phyloP scores from a whole-genome alignment of 148 eudicot species.

The Pharnaceum exiguum region DNA sequence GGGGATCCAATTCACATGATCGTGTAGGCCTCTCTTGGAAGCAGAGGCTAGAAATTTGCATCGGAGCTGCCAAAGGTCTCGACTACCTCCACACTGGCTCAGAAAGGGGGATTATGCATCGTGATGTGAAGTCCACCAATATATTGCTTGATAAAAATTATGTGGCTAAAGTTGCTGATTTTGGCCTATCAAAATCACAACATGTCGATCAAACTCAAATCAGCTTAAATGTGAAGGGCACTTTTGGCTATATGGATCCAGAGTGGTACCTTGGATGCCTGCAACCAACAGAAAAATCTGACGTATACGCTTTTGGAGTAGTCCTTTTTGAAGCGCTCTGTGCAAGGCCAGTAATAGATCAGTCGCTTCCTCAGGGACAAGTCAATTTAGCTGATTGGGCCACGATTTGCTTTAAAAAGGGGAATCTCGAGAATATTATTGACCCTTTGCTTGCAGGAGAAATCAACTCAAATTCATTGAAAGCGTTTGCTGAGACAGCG shows the following conservation, averaged over 20 bases:
- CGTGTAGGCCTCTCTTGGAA: constrained; percentile 31
- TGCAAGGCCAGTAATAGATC: constrained; percentile 38
- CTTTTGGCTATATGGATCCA: constrained; percentile 57
- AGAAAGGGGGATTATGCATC: constrained; percentile 46
- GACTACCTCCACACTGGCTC: constrained; percentile 50
- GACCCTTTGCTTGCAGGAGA: constrained; percentile 39
- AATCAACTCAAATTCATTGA: constrained; percentile 35
- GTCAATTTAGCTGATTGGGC: constrained; percentile 47
- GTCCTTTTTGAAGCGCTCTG: constrained; percentile 56
- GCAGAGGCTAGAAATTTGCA: constrained; percentile 50
- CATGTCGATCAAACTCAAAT: constrained; percentile 32
- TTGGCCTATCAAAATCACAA: constrained; percentile 44
- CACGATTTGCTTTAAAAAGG: constrained; percentile 18
- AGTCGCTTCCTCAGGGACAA: constrained; percentile 28
- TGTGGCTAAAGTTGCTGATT: constrained; percentile 59
- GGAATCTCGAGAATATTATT: constrained; percentile 26
- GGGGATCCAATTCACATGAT: not conserved
- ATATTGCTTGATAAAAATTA: constrained; percentile 45
- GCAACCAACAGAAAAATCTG: constrained; percentile 49
- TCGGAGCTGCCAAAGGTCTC: constrained; percentile 46
- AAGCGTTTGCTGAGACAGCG: constrained; percentile 34
- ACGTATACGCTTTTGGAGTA: constrained; percentile 60
- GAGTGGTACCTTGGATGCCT: constrained; percentile 37
- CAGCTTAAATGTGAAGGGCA: constrained; percentile 48
- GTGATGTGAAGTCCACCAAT: constrained; percentile 64